Conservation (phyloP, 352 stramenopile species). For the Lagenidium sp. region DNA sequence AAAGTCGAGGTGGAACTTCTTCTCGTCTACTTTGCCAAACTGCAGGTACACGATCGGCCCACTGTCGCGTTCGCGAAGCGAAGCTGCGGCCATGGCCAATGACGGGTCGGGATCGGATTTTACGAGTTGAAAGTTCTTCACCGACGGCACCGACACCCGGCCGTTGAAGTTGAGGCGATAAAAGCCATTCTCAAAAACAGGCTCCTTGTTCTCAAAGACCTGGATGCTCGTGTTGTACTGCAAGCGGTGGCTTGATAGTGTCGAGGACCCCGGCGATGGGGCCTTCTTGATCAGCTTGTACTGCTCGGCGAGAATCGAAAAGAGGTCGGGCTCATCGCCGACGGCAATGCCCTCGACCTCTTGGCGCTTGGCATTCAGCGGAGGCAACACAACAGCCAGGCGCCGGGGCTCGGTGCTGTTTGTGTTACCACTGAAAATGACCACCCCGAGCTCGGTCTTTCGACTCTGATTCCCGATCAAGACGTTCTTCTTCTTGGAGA, state of each 20-base stretch:
- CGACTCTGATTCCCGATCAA: constrained; percentile 55
- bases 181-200: constrained; percentile 67
- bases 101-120: constrained; percentile 1
- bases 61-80: not conserved
- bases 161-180: constrained; percentile 80
- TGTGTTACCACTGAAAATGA: constrained; percentile 47
- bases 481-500: constrained; percentile 67
- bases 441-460: constrained; percentile 66
- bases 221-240: constrained; percentile 16
- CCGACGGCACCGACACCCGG: constrained; percentile 57
- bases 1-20: constrained; percentile 79
- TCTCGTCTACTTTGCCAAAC: constrained; percentile 73
- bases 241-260: not conserved
- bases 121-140: constrained; percentile 81
- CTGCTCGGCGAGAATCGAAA: constrained; percentile 49
- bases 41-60: constrained; percentile 37
- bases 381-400: constrained; percentile 36
- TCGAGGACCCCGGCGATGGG: not conserved
- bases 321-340: constrained; percentile 25
- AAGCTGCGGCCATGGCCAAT: constrained; percentile 1
- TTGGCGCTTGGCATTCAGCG: constrained; percentile 30
- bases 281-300: constrained; percentile 15
- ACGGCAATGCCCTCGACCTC: constrained; percentile 43
- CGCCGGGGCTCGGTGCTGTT: constrained; percentile 37
- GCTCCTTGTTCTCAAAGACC: constrained; percentile 62